Conservation (phyloP, 495 filamentous ascomycete species). For the Penicillium malachiteum region DNA sequence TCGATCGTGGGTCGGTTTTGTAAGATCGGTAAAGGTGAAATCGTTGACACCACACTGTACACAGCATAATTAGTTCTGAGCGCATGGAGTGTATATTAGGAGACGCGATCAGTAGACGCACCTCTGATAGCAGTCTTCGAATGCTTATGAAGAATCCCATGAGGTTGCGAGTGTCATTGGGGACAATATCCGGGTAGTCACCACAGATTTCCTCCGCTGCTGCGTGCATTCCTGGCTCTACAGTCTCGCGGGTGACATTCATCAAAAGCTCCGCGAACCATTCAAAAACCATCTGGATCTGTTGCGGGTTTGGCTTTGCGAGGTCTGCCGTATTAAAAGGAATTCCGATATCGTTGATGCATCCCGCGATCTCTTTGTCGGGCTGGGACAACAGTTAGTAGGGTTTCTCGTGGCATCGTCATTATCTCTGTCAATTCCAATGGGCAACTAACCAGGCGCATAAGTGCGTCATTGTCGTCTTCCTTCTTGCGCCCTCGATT, state of each 20-base stretch:
- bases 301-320: slow-evolving; percentile 86
- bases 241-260: slow-evolving; percentile 83
- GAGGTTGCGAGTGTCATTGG: slow-evolving; percentile 81
- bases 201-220: slow-evolving; percentile 83
- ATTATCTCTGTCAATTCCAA: not conserved
- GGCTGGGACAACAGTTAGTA: slow-evolving; percentile 40
- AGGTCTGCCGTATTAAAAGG: slow-evolving; percentile 85
- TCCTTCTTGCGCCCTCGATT: slow-evolving; percentile 69
- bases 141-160: slow-evolving; percentile 90
- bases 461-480: slow-evolving; percentile 81
- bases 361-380: slow-evolving; percentile 90
- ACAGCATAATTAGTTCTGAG: not conserved
- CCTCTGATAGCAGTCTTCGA: slow-evolving; percentile 71
- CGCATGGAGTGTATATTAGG: not conserved
- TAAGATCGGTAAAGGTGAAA: slow-evolving; percentile 87
- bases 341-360: slow-evolving; percentile 94
- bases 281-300: slow-evolving; percentile 95
- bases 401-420: not conserved
- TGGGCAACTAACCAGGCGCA: slow-evolving; percentile 65
- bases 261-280: slow-evolving; percentile 93
- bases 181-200: slow-evolving; percentile 76
- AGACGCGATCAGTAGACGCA: slow-evolving; percentile 20
- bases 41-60: slow-evolving; percentile 79
- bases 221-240: slow-evolving; percentile 92
- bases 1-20: slow-evolving; percentile 82